phyloP scores from a whole-genome alignment of 2,329 filamentous ascomycete species.

The Diaporthe nobilis region DNA sequence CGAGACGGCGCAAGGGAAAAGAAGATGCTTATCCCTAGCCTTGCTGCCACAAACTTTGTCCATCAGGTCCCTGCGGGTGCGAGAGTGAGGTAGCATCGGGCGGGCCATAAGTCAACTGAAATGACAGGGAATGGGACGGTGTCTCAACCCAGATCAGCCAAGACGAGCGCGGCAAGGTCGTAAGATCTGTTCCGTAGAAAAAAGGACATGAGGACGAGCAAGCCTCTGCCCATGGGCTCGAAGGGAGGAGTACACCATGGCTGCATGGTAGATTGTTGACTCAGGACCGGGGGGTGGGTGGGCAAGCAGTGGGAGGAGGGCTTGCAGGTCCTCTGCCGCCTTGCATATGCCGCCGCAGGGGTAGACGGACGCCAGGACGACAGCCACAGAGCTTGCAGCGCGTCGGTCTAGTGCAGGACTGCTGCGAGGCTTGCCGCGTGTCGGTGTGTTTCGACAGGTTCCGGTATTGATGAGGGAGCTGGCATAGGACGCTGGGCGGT shows the following conservation, averaged over 20 bases:
- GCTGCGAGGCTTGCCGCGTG: slow-evolving; percentile 38
- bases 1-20: slow-evolving; percentile 38
- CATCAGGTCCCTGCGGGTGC: not conserved
- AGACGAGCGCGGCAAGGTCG: slow-evolving; percentile 10
- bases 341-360: slow-evolving; percentile 36
- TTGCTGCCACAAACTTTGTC: slow-evolving; percentile 10
- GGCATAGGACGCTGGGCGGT: slow-evolving; percentile 19
- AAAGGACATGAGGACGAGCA: slow-evolving; percentile 13
- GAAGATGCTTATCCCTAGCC: slow-evolving; percentile 29
- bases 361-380: slow-evolving; percentile 34
- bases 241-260: slow-evolving; percentile 14
- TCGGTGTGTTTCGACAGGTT: slow-evolving; percentile 31
- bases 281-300: slow-evolving; percentile 5
- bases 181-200: not conserved
- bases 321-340: slow-evolving; percentile 30
- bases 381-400: not conserved
- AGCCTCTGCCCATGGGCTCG: slow-evolving; percentile 5
- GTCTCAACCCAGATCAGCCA: slow-evolving; percentile 23
- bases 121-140: slow-evolving; percentile 29
- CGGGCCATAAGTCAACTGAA: slow-evolving; percentile 19
- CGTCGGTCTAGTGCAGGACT: slow-evolving; percentile 35
- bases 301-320: not conserved
- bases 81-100: slow-evolving; percentile 21
- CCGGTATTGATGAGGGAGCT: slow-evolving; percentile 17
- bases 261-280: slow-evolving; percentile 24